Conservation (phyloP, 2,329 filamentous ascomycete species). For the Xylariaceae sp. region DNA sequence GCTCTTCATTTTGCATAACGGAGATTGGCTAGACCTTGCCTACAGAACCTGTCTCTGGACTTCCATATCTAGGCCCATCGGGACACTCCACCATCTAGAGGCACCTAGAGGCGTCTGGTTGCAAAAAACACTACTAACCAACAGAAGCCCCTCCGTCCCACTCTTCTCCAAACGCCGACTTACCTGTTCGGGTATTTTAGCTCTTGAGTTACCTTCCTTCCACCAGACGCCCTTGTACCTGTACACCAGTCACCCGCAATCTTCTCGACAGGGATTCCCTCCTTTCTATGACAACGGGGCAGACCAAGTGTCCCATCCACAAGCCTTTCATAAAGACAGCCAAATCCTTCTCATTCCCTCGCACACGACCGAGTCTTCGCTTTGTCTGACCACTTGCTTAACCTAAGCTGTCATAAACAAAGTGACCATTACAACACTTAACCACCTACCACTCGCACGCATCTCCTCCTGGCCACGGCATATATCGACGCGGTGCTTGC, state of each 20-base stretch:
- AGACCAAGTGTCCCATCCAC: conserved; percentile 8
- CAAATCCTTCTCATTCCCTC: conserved; percentile 6
- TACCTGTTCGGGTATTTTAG: no score
- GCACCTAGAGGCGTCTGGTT: no score
- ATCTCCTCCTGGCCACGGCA: neutral
- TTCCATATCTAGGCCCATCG: no score
- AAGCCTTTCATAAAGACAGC: conserved; percentile 12
- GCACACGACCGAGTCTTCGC: neutral
- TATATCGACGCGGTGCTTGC: neutral
- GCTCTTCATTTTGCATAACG: no score
- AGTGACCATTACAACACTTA: neutral
- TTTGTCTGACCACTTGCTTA: conserved; percentile 4
- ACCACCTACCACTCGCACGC: neutral
- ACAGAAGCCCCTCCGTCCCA: no score
- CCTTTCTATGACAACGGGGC: conserved; percentile 3
- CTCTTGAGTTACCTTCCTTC: no score
- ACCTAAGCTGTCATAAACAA: conserved; percentile 4
- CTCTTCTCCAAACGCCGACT: no score
- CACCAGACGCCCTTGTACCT: no score
- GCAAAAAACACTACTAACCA: no score
- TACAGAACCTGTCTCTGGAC: no score
- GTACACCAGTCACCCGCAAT: neutral
- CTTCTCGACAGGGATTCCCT: conserved; percentile 6
- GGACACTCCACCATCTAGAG: no score
- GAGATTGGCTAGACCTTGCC: no score